A percentile compares a stretch with the other conserved stretches of the same genome.
Conservation (phyloP, 2,329 filamentous ascomycete species). For the Elsinoe necatrix region DNA sequence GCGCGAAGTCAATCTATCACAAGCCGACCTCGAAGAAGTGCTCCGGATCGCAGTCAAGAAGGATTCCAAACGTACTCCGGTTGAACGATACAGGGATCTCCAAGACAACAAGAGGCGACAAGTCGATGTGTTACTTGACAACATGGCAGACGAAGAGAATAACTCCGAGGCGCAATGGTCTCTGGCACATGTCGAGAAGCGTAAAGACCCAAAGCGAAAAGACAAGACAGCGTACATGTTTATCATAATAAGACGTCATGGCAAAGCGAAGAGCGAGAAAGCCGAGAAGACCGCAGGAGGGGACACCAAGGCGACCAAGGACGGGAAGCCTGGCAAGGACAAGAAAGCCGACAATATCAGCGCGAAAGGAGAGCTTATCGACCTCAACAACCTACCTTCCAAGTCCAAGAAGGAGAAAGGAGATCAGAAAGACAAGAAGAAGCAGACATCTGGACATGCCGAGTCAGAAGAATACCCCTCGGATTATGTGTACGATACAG, state of each 20-base stretch:
- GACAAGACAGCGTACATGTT: not conserved
- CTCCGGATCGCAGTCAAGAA: not conserved
- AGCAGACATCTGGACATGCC: not conserved
- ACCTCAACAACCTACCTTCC: not conserved
- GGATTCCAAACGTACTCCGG: not conserved
- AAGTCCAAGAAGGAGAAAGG: not conserved
- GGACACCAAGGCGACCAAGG: not conserved
- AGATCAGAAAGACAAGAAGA: not conserved
- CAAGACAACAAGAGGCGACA: not conserved
- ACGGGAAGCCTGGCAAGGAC: not conserved
- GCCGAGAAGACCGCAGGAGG: not conserved
- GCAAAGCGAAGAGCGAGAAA: not conserved
- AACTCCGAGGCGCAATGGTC: not conserved
- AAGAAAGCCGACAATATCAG: not conserved
- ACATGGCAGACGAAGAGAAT: not conserved
- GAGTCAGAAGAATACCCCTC: not conserved
- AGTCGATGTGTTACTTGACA: not conserved
- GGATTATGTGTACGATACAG: not conserved
- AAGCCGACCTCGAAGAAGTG: not conserved
- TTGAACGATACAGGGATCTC: not conserved
- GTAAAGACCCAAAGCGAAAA: not conserved
- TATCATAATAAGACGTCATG: conserved; percentile 2
- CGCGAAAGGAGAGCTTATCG: not conserved
- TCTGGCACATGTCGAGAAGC: not conserved
- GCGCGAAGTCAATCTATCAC: not conserved